Evolutionary conservation across 306 rosid genomes (phyloP), one percentile per base, ranked within the genome.

Genomic region (Begonia loranthoides): DNA sequence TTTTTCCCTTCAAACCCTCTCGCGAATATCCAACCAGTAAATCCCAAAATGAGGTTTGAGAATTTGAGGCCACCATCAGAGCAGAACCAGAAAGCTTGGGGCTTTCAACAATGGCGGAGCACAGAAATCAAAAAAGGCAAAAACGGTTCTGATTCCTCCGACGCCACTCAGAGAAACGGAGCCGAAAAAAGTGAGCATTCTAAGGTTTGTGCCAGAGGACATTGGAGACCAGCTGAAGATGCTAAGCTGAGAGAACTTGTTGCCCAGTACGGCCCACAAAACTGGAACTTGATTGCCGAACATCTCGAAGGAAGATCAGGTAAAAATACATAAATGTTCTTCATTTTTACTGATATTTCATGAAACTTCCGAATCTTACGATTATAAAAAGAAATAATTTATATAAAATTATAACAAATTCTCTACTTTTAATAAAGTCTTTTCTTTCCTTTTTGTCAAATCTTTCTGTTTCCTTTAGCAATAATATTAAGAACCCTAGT

Each of bases 171-270:
- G 8, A 9, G 7, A 0, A 38, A 17, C 9, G 3, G 38, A 12
- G 12, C 66, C 11, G 60, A 52, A n/a, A 74, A 60, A 63, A 66
- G 2, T 51, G 71, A 81, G 3, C 66, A 52, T 51, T 51, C 63
- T 2, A 82, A 69, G 63, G 77, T 82, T 28, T 88, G 93, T 63
- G 76, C 82, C 39, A 79, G 97, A 75, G 97, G 97, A 19, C 97
- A 89, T 60, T 89, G 97, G 97, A 82, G 89, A 45, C 93, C 97
- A n/a, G 79, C 76, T 15, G 97, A 89, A 60, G 97, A 89, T 63
- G 66, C 78, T 15, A 68, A 74, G 60, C 97, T 89, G 15, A 84
- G 66, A 68, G 87, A 82, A 24, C 97, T 84, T 56, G 95, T 89
- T 43, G 65, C 81, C 41, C 84, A 82, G 56, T 71, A 51, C 57